Percentiles rank a stretch among this genome's conserved stretches.
phyloP scores from a whole-genome alignment of 305 asterid genomes.

The Rubia balearica region DNA sequence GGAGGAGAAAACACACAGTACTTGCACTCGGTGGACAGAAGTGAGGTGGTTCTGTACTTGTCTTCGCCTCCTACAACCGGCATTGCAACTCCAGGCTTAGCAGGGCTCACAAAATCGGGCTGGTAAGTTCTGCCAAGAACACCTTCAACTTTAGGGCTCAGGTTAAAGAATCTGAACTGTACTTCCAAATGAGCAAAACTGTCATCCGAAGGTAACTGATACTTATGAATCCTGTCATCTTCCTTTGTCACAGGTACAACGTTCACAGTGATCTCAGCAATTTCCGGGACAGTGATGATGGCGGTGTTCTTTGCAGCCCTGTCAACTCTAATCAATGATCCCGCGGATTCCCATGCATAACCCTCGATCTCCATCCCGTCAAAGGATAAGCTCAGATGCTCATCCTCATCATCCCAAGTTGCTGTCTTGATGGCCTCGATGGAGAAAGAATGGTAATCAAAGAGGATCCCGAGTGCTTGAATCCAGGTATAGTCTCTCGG shows the following conservation, averaged over 20 bases:
- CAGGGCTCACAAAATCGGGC: slow-evolving; percentile 21
- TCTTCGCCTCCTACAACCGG: slow-evolving; percentile 30
- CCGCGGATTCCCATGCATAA: background rate
- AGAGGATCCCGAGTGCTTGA: slow-evolving; percentile 22
- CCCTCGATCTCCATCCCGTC: slow-evolving; percentile 16
- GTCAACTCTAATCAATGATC: background rate
- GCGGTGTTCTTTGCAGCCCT: slow-evolving; percentile 12
- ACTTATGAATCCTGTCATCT: slow-evolving; percentile 26
- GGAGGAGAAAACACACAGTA: background rate
- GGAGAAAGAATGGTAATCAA: slow-evolving; percentile 20
- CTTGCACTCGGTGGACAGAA: slow-evolving; percentile 17
- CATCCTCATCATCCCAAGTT: slow-evolving; percentile 17
- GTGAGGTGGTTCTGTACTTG: slow-evolving; percentile 19
- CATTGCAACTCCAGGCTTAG: slow-evolving; percentile 27
- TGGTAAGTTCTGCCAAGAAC: slow-evolving; percentile 23
- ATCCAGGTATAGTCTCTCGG: slow-evolving; percentile 27
- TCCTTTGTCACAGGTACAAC: slow-evolving; percentile 25
- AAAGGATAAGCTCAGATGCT: slow-evolving; percentile 15
- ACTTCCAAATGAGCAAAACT: slow-evolving; percentile 25
- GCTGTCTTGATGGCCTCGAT: slow-evolving; percentile 18
- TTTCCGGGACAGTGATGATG: slow-evolving; percentile 10
- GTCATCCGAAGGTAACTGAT: slow-evolving; percentile 26
- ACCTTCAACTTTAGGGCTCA: slow-evolving; percentile 21
- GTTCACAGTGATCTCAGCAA: slow-evolving; percentile 22
- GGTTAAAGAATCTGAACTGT: slow-evolving; percentile 20